Conservation (phyloP, 257 asterid genomes). For the Fraxinus quadrangulata region DNA sequence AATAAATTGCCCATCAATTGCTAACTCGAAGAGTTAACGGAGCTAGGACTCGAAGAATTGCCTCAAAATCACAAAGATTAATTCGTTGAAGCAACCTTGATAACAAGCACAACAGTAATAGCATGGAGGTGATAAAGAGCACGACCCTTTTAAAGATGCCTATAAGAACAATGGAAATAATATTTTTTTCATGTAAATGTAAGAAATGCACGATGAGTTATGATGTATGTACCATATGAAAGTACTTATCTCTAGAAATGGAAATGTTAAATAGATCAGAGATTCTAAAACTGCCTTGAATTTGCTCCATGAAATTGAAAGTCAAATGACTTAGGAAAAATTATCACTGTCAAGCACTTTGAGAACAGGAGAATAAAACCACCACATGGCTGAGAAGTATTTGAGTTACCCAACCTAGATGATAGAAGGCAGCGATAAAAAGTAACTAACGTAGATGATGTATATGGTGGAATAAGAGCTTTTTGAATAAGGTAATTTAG, state of each 20-base stretch:
- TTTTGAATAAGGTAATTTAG: background rate
- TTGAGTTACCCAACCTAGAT: background rate
- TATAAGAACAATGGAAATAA: background rate
- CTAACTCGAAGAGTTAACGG: slow-evolving; percentile 1
- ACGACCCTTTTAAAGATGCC: background rate
- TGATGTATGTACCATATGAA: background rate
- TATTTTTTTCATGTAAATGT: background rate
- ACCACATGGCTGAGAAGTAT: no score
- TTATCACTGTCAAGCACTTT: background rate
- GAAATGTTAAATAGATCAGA: background rate
- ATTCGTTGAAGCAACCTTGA: background rate
- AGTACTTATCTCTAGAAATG: background rate
- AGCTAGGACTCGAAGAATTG: background rate
- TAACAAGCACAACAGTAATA: background rate
- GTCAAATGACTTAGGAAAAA: background rate
- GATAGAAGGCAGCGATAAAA: background rate
- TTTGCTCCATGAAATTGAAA: background rate
- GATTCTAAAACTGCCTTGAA: background rate
- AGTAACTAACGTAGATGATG: background rate
- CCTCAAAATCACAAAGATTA: background rate
- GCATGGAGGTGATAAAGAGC: background rate
- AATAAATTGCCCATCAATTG: background rate
- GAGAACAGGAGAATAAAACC: background rate
- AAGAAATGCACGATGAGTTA: background rate
- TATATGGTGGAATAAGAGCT: background rate